These are phyloP conservation scores for Escovopsis weberi DNA, from an alignment of 2,329 filamentous ascomycete species.

Conservation along the genomic window DNA sequence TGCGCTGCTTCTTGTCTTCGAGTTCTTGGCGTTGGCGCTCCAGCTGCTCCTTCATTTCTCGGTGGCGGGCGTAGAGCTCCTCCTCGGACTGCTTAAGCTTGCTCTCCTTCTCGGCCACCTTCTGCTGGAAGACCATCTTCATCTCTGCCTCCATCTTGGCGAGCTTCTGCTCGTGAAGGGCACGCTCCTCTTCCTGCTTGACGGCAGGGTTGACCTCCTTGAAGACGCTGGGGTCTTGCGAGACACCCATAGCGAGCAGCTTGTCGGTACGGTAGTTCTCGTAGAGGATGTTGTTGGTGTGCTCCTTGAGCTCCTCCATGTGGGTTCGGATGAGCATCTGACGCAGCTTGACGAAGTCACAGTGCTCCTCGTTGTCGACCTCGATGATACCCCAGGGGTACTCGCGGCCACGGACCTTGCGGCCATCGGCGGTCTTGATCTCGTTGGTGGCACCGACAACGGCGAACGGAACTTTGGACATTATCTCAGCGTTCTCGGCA, in stretches of 20 bases:
- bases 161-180: slow-evolving; percentile 97
- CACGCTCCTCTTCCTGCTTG: slow-evolving; percentile 98
- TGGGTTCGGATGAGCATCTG: slow-evolving; percentile 99
- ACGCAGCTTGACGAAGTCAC: slow-evolving; percentile 98
- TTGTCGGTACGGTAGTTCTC: slow-evolving; percentile 99
- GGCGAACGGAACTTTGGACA: slow-evolving; percentile 98
- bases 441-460: slow-evolving; percentile 95
- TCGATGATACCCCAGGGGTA: slow-evolving; percentile 99
- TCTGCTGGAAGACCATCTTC: slow-evolving; percentile 99
- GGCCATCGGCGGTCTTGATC: slow-evolving; percentile 79
- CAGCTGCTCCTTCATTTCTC: slow-evolving; percentile 99
- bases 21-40: slow-evolving; percentile 88
- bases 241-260: slow-evolving; percentile 95
- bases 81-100: slow-evolving; percentile 99
- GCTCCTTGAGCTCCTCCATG: slow-evolving; percentile 99
- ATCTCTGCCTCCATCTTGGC: slow-evolving; percentile 99
- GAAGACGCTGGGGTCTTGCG: slow-evolving; percentile 97
- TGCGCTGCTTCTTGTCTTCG: slow-evolving; percentile 92
- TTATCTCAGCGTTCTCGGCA: slow-evolving; percentile 99
- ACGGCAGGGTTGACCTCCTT: slow-evolving; percentile 99
- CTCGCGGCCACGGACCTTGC: slow-evolving; percentile 86
- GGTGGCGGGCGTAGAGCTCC: slow-evolving; percentile 92
- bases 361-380: slow-evolving; percentile 99
- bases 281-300: slow-evolving; percentile 97
- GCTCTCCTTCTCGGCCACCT: slow-evolving; percentile 98